Conservation (phyloP, 768 basidiomycete species). For the Sutorius australiensis region DNA sequence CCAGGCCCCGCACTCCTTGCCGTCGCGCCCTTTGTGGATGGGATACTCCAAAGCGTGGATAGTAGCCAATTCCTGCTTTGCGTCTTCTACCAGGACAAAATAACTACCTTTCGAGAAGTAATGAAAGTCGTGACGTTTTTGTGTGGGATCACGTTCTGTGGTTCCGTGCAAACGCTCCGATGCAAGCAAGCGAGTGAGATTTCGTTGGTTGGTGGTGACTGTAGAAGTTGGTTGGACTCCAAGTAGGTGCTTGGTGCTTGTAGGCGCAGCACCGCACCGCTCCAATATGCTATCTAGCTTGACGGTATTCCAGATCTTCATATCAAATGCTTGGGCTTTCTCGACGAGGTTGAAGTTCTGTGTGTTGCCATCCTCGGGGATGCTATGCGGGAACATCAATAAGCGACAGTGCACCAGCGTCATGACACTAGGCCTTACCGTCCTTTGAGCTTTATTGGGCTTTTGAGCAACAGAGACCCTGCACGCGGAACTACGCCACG, state of each 20-base stretch:
- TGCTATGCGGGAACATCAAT: conserved; percentile 14
- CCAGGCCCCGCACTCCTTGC: conserved; percentile 61
- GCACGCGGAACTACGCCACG: conserved; percentile 24
- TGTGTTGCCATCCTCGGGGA: conserved; percentile 29
- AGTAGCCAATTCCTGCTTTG: conserved; percentile 77
- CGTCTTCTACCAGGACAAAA: conserved; percentile 91
- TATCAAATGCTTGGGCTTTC: conserved; percentile 65
- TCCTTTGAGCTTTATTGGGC: conserved; percentile 60
- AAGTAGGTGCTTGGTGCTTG: conserved; percentile 26
- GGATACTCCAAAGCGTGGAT: conserved; percentile 82
- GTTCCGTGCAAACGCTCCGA: conserved; percentile 82
- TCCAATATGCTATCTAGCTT: conserved; percentile 72
- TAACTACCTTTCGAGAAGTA: conserved; percentile 77
- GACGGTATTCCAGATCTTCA: conserved; percentile 82
- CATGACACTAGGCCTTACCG: conserved; percentile 40
- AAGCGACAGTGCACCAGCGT: background rate
- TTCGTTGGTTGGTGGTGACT: conserved; percentile 37
- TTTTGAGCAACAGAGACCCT: conserved; percentile 41
- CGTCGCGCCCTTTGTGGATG: conserved; percentile 48
- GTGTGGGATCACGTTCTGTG: conserved; percentile 87
- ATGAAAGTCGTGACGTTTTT: conserved; percentile 80
- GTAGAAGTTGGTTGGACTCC: conserved; percentile 31
- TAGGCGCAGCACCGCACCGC: conserved; percentile 49
- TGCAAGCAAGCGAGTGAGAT: conserved; percentile 62
- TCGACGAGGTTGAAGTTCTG: conserved; percentile 49